phyloP scores from a whole-genome alignment of 2,329 filamentous ascomycete species.

The Phialocephala sp. region DNA sequence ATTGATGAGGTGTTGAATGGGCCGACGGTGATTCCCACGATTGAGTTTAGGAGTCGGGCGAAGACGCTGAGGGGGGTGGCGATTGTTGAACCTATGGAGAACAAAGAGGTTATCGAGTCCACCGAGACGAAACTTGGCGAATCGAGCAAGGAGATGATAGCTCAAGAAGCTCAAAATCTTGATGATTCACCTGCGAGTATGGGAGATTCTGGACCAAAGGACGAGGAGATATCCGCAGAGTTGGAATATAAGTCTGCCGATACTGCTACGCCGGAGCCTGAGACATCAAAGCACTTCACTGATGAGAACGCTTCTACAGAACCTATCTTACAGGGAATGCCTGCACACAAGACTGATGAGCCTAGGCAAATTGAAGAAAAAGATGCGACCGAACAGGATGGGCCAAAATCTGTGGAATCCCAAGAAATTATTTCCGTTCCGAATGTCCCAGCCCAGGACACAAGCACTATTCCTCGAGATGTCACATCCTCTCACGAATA shows the following conservation, averaged over 20 bases:
- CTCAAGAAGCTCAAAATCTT: no score
- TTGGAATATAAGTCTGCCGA: neutral
- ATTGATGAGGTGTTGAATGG: constrained; percentile 38
- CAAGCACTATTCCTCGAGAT: neutral
- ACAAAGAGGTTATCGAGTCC: neutral
- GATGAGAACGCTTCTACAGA: no score
- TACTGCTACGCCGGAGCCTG: neutral
- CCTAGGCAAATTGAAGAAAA: no score
- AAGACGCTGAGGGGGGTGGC: neutral
- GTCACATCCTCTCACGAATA: neutral
- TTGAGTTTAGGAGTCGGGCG: constrained; percentile 28
- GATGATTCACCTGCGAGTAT: no score
- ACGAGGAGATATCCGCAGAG: neutral
- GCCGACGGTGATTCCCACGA: constrained; percentile 35
- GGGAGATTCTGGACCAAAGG: neutral
- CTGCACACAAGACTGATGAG: no score
- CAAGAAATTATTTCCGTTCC: neutral
- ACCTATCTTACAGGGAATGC: no score
- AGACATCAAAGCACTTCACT: no score
- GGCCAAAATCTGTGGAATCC: no score
- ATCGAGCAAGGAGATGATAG: no score
- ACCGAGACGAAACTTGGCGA: no score
- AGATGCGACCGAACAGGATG: no score
- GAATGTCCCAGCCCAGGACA: neutral
- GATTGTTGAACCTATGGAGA: neutral